phyloP scores from a whole-genome alignment of 1,284 basidiomycete genomes.

The Naganishia sp. region DNA sequence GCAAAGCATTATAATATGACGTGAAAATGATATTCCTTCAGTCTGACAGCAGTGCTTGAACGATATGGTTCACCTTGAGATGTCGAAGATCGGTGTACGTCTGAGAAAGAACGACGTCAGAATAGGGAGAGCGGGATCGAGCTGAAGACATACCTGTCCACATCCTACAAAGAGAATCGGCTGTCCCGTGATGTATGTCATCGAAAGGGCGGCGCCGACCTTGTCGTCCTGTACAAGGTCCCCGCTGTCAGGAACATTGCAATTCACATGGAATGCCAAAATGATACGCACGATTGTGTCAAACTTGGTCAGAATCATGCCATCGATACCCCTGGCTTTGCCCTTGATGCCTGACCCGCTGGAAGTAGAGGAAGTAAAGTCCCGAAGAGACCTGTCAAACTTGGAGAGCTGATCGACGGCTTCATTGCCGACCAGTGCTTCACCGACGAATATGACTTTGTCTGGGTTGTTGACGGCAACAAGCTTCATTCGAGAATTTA shows the following conservation, averaged over 20 bases:
- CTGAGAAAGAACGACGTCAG: slow-evolving; percentile 52
- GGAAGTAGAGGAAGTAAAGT: slow-evolving; percentile 72
- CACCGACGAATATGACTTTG: slow-evolving; percentile 94
- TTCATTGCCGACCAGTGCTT: slow-evolving; percentile 93
- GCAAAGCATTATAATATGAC: slow-evolving; percentile 9
- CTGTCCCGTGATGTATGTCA: slow-evolving; percentile 96
- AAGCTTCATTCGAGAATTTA: slow-evolving; percentile 59
- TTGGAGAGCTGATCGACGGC: slow-evolving; percentile 93
- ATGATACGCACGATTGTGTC: slow-evolving; percentile 70
- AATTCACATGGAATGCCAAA: not conserved
- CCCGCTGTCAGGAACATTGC: not conserved
- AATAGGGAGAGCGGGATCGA: not conserved
- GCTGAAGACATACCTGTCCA: slow-evolving; percentile 69
- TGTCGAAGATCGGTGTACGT: slow-evolving; percentile 93
- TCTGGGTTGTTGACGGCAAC: slow-evolving; percentile 89
- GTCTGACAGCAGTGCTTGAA: slow-evolving; percentile 71
- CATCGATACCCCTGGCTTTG: slow-evolving; percentile 74
- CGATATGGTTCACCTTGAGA: slow-evolving; percentile 85
- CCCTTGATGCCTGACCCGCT: slow-evolving; percentile 47
- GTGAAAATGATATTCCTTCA: not conserved
- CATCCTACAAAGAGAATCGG: slow-evolving; percentile 96
- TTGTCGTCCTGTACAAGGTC: slow-evolving; percentile 54
- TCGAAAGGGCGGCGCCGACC: slow-evolving; percentile 92
- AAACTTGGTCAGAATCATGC: slow-evolving; percentile 96
- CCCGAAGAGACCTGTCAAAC: slow-evolving; percentile 85